Evolutionary conservation across 805 yeast genomes (phyloP).

Genomic region (Saturnispora bothae): DNA sequence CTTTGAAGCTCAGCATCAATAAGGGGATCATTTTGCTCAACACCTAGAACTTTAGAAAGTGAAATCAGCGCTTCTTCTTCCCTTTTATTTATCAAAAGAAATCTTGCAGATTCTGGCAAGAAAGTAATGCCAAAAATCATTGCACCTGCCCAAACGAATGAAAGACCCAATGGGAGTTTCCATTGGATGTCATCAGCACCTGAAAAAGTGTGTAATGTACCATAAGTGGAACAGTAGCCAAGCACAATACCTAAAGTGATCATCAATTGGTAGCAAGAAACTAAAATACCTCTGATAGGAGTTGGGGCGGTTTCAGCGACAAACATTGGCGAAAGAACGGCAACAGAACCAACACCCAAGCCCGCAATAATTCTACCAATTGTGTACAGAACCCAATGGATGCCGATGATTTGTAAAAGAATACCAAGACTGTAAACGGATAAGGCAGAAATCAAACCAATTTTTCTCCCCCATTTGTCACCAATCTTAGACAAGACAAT

Average conservation of each 20-base stretch:
- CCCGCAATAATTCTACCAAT: conserved; percentile 89
- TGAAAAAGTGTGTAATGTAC: conserved; percentile 53
- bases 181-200: conserved; percentile 47
- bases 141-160: conserved; percentile 74
- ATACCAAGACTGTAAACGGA: conserved; percentile 48
- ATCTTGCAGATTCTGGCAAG: conserved; percentile 94
- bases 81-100: conserved; percentile 59
- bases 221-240: conserved; percentile 88
- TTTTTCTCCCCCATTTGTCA: conserved; percentile 49
- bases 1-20: conserved; percentile 33
- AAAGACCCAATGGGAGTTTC: conserved; percentile 85
- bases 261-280: conserved; percentile 78
- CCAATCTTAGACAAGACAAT: conserved; percentile 42
- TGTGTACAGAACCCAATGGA: conserved; percentile 71
- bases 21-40: conserved; percentile 57
- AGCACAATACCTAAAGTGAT: conserved; percentile 92
- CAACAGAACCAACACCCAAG: conserved; percentile 92
- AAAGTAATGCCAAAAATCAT: conserved; percentile 71
- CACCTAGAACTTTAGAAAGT: conserved; percentile 49
- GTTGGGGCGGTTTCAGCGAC: conserved; percentile 89
- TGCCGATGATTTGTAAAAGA: conserved; percentile 45
- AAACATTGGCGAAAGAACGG: conserved; percentile 87
- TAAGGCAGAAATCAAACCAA: conserved; percentile 41
- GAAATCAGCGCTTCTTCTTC: conserved; percentile 52
- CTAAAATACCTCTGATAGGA: conserved; percentile 83